These are phyloP conservation scores for Trichoderma arundinaceum DNA, from an alignment of 2,329 filamentous ascomycete species.

Conservation along the genomic window DNA sequence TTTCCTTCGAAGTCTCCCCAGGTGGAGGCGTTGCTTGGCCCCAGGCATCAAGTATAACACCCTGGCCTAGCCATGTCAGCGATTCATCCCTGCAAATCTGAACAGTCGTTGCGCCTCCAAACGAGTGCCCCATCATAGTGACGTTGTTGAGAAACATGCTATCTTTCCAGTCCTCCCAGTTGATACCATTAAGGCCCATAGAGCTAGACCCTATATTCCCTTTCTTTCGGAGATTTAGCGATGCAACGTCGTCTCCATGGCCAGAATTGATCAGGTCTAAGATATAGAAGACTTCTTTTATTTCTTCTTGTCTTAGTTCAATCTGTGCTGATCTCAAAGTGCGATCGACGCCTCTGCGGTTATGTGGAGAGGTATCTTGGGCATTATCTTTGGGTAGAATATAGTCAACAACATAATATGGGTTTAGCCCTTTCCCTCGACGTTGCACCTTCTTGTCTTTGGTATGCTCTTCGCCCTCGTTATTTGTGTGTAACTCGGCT, in stretches of 20 bases:
- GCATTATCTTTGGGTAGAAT: conserved; percentile 65
- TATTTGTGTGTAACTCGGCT: conserved; percentile 36
- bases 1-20: conserved; percentile 51
- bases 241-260: conserved; percentile 55
- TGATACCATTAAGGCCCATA: conserved; percentile 59
- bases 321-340: conserved; percentile 67
- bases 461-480: conserved; percentile 37
- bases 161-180: conserved; percentile 63
- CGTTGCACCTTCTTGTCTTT: conserved; percentile 45
- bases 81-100: conserved; percentile 62
- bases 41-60: conserved; percentile 71
- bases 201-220: conserved; percentile 65
- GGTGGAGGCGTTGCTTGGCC: conserved; percentile 55
- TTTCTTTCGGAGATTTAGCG: conserved; percentile 60
- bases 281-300: conserved; percentile 66
- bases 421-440: conserved; percentile 36
- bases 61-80: conserved; percentile 63
- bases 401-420: conserved; percentile 62
- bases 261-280: conserved; percentile 62
- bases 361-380: conserved; percentile 58
- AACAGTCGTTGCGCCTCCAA: conserved; percentile 68
- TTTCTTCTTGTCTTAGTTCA: conserved; percentile 65
- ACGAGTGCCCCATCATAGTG: conserved; percentile 69
- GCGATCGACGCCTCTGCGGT: conserved; percentile 63
- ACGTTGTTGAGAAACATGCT: conserved; percentile 62